Evolutionary conservation across 805 yeast genomes (phyloP), one percentile per base, ranked within the genome.

Genomic region (Saccharomycopsis olivae): DNA sequence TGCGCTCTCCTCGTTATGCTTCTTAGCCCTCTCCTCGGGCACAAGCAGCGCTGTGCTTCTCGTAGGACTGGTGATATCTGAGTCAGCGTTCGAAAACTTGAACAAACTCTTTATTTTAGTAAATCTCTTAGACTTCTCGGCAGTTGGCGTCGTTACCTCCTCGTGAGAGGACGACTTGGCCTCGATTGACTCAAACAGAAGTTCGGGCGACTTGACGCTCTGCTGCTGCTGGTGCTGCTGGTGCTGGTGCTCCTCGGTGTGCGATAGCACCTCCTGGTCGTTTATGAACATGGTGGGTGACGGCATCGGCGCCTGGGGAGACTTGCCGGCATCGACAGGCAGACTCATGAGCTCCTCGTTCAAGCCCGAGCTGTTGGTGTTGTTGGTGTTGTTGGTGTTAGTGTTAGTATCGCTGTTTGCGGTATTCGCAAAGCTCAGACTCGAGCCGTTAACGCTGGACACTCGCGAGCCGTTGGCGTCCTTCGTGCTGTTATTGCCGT

Each of bases 101-200:
- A 60, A 59, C 17, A 60, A 44, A 31, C 49, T 54, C 41, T 56
- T 56, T 27, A 61, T 49, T 40, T 54, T 59, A 20, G 49, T 48
- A 43, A 59, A 48, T 25, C 59, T 47, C n/a, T 53, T 51, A 5
- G 38, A n/a, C 21, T 21, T 30, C 6, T 30, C 16, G 5, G 21
- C 16, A 16, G 33, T 30, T 14, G 8, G n/a, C 5, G 19, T 16
- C 5, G 33, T 16, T 6, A 5, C n/a, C 14, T 36, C 17, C 14
- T 16, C 24, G 17, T 21, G 14, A 14, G 14, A 11, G 21, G 38
- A 15, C 13, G 42, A 23, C 10, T 23, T 23, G 10, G n/a, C n/a
- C n/a, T n/a, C 10, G 6, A 23, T 23, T 23, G 25, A 23, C 6
- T 23, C 10, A 6, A 23, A 8, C 10, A 10, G 25, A 8, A 8